phyloP scores from a whole-genome alignment of 495 filamentous ascomycete genomes.

The Tuber borchii region DNA sequence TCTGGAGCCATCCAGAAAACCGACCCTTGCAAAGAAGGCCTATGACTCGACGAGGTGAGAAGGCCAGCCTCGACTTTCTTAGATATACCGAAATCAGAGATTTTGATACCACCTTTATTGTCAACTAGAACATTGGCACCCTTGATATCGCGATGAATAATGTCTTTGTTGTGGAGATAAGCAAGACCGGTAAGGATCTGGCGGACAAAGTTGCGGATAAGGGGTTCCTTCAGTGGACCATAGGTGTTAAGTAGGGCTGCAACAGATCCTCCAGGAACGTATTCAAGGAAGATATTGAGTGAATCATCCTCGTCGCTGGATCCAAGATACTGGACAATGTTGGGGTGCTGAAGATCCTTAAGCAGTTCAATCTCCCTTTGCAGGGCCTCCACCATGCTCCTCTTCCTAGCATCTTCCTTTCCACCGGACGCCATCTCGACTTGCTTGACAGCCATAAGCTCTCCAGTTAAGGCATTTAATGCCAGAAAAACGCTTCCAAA shows the following conservation, averaged over 20 bases:
- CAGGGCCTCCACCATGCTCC: conserved; percentile 92
- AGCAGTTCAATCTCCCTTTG: conserved; percentile 94
- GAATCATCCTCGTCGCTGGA: conserved; percentile 84
- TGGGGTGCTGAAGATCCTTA: conserved; percentile 87
- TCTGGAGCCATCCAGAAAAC: conserved; percentile 99
- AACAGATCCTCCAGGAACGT: conserved; percentile 94
- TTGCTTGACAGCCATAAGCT: conserved; percentile 97
- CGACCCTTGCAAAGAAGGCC: conserved; percentile 89
- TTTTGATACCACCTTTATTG: conserved; percentile 98
- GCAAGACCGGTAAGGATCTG: conserved; percentile 93
- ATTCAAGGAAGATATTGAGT: conserved; percentile 99
- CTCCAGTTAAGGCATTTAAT: conserved; percentile 92
- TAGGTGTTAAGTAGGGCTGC: conserved; percentile 98
- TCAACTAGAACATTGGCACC: conserved; percentile 98
- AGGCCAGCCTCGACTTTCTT: conserved; percentile 79
- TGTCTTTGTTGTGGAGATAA: conserved; percentile 89
- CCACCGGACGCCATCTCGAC: conserved; percentile 86
- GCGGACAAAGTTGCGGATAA: conserved; percentile 93
- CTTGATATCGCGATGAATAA: conserved; percentile 99
- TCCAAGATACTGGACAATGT: conserved; percentile 97
- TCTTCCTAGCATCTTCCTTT: conserved; percentile 80
- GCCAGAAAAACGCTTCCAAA: conserved; percentile 96
- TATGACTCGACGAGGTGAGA: conserved; percentile 51
- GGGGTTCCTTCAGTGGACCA: conserved; percentile 82
- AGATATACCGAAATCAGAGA: conserved; percentile 97